Percentiles rank a stretch among this genome's conserved stretches.
Conservation (phyloP, 2,329 filamentous ascomycete genomes). For the Penicillium nordicum region DNA sequence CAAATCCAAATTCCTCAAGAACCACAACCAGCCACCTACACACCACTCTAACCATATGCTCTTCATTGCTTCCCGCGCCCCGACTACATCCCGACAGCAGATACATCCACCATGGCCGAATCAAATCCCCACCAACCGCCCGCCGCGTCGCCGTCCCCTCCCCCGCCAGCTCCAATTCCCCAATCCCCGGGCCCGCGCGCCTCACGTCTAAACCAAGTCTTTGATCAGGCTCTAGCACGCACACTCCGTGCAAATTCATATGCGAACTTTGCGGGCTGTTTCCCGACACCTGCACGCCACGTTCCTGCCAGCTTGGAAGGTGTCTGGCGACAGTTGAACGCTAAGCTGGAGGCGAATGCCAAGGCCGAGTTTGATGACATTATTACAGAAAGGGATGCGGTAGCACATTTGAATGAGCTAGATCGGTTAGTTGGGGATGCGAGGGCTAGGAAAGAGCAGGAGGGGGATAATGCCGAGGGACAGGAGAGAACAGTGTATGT, state of each 20-base stretch:
- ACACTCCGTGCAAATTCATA: conserved; percentile 61
- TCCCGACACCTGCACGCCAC: conserved; percentile 59
- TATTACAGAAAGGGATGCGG: conserved; percentile 53
- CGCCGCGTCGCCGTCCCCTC: conserved; percentile 49
- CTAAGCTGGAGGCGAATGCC: conserved; percentile 56
- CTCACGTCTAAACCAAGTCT: conserved; percentile 58
- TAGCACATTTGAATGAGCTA: conserved; percentile 58
- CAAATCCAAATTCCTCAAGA: conserved; percentile 12
- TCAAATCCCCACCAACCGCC: conserved; percentile 11
- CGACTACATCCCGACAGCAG: neutral
- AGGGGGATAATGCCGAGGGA: conserved; percentile 27
- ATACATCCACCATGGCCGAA: conserved; percentile 20
- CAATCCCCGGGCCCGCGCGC: conserved; percentile 59
- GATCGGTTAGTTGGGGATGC: conserved; percentile 60
- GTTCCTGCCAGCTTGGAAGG: conserved; percentile 55
- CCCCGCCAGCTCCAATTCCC: conserved; percentile 51
- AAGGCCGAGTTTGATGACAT: conserved; percentile 61
- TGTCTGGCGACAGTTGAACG: conserved; percentile 57
- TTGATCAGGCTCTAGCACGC: conserved; percentile 56
- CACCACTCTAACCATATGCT: neutral
- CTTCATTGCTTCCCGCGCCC: neutral
- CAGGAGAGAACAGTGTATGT: conserved; percentile 48
- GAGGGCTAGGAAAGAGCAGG: conserved; percentile 48
- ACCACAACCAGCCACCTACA: neutral
- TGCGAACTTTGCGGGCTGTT: conserved; percentile 61